Conservation (phyloP, 768 basidiomycete genomes). For the Amylocystis lapponica region DNA sequence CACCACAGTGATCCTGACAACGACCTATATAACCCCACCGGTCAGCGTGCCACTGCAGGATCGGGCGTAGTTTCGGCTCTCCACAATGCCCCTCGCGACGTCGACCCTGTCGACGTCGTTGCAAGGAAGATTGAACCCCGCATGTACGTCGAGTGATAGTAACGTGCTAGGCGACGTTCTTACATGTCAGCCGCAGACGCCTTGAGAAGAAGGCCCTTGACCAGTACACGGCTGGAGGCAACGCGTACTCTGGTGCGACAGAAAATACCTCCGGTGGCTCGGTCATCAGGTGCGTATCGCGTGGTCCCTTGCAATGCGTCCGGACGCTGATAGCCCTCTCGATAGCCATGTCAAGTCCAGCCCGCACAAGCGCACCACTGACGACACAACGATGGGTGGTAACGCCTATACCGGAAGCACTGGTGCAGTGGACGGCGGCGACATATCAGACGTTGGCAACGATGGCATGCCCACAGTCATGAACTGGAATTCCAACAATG, state of each 20-base stretch:
- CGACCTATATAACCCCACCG: no score
- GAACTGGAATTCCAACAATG: slow-evolving; percentile 28
- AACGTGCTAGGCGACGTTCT: no score
- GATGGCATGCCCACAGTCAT: slow-evolving; percentile 21
- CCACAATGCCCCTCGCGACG: no score
- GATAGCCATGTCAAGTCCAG: background rate
- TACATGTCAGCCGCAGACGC: no score
- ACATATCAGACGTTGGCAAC: slow-evolving; percentile 16
- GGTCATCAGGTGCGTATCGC: background rate
- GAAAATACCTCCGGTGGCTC: slow-evolving; percentile 8
- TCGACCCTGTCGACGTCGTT: no score
- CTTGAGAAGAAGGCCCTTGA: slow-evolving; percentile 14
- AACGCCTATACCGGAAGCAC: slow-evolving; percentile 21
- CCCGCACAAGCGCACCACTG: slow-evolving; percentile 14
- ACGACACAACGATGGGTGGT: slow-evolving; percentile 20
- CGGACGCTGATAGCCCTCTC: background rate
- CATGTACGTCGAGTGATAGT: no score
- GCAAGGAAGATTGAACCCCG: no score
- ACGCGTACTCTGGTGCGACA: slow-evolving; percentile 15
- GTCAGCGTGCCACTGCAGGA: no score
- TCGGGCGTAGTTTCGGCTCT: no score
- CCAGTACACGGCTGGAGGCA: slow-evolving; percentile 14
- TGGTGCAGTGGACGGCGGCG: slow-evolving; percentile 20
- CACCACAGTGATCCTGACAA: no score
- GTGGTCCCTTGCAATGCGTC: background rate